Evolutionary conservation across 257 asterid species (phyloP).

Genomic region (Solanum sparsipilum): DNA sequence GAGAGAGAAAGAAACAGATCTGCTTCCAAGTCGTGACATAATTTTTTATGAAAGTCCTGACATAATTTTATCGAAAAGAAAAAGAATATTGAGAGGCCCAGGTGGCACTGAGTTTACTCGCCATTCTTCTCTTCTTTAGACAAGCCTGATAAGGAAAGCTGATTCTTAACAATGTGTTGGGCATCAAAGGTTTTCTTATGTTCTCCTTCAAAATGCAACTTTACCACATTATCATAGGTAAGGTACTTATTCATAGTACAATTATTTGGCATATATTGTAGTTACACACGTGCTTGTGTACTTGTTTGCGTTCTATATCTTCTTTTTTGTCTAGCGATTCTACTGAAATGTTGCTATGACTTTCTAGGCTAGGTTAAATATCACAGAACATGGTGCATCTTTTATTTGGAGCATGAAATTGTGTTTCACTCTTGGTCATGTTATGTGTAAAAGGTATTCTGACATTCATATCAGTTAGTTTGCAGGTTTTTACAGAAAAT

Average conservation of each 20-base stretch:
- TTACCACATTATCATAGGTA: background rate
- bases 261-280: background rate
- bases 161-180: background rate
- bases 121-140: background rate
- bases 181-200: background rate
- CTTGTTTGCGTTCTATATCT: background rate
- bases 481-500: background rate
- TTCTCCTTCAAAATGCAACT: background rate
- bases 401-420: background rate
- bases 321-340: background rate
- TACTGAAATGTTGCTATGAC: background rate
- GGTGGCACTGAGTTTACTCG: background rate
- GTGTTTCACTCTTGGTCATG: background rate
- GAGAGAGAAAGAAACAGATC: background rate
- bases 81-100: background rate
- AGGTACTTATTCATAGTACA: background rate
- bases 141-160: background rate
- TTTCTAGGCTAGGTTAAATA: background rate
- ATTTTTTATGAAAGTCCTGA: background rate
- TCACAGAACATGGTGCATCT: background rate
- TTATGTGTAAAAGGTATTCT: background rate
- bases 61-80: background rate
- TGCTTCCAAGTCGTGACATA: background rate
- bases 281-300: background rate
- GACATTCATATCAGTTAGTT: background rate